Percentiles rank a stretch among this genome's conserved stretches.
Conservation (phyloP, 1,284 basidiomycete genomes). For the Boletellus deceptivus region DNA sequence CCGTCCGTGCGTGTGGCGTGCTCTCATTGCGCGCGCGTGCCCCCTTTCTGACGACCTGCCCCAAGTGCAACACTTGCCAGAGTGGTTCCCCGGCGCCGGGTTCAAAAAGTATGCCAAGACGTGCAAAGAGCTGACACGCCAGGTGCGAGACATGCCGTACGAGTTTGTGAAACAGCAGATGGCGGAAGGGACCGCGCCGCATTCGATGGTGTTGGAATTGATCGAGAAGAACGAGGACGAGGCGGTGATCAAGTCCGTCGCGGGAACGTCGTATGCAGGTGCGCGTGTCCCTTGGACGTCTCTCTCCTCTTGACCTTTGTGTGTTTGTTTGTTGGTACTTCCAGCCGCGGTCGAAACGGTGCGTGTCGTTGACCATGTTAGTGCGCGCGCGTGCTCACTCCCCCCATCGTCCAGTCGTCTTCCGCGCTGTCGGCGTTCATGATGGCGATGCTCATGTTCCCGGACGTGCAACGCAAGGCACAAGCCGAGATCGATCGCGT, state of each 20-base stretch:
- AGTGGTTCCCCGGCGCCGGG: conserved; percentile 33
- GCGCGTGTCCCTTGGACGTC: background rate
- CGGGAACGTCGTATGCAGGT: conserved; percentile 24
- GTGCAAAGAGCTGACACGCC: conserved; percentile 19
- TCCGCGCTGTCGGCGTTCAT: conserved; percentile 23
- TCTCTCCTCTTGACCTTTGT: too few species aligned
- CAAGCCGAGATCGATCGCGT: conserved; percentile 23
- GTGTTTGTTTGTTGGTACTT: too few species aligned
- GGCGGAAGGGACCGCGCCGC: conserved; percentile 17
- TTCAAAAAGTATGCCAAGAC: conserved; percentile 25
- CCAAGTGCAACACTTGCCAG: conserved; percentile 19
- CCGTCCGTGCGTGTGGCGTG: conserved; percentile 16
- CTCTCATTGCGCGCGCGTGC: too few species aligned
- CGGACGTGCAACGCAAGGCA: conserved; percentile 20
- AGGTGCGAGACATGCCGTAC: conserved; percentile 26
- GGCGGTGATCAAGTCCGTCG: conserved; percentile 26
- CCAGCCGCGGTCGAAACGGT: conserved; percentile 17
- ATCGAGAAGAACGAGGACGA: conserved; percentile 26
- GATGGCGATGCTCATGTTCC: conserved; percentile 29
- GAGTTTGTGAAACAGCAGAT: conserved; percentile 24
- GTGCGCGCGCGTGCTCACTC: too few species aligned
- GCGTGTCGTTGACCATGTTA: background rate
- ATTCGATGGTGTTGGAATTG: conserved; percentile 23
- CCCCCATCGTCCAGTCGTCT: conserved; percentile 14
- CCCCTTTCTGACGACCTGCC: background rate